Evolutionary conservation across 2,329 filamentous ascomycete species (phyloP), one percentile per base, ranked within the genome.

Genomic region (Phialocephala sp.): DNA sequence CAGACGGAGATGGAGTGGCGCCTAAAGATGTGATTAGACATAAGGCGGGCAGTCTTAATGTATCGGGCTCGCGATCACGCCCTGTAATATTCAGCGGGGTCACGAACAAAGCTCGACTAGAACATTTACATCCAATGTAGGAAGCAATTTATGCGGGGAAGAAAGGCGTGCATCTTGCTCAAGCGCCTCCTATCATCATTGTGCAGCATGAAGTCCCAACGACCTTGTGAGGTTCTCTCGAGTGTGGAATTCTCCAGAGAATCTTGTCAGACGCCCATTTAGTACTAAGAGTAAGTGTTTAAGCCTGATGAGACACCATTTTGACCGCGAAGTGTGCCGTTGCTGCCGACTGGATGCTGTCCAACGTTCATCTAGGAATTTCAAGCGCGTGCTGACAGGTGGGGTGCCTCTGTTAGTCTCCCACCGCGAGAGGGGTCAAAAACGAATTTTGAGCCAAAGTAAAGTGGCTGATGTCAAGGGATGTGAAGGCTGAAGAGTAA

Each of bases 401-500:
- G 60, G 68, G 68, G 66, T 65, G 14, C 22, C 15, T 47, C 36
- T 61, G 24, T 39, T 57, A 37, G 56, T 52, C 52, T 55, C 58
- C 59, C 27, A 54, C 45, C 35, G 58, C 45, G 52, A 68, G 68
- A 65, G 64, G 64, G 66, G 62, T 60, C 35, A 27, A 63, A 39
- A 22, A 37, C 11, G 56, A 47, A 60, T 60, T 45, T 69, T 58
- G 60, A 68, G 59, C 65, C 60, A 61, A 65, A 58, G 36, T 50
- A 37, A 58, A 63, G 65, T 69, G 66, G 65, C 66, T 69, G 60
- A 66, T 65, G 43, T 60, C 60, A 59, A 68, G 65, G 66, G 60
- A 64, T 39, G 60, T 66, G 57, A 71, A 67, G 67, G 66, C 69
- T 71, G 73, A 69, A 69, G 39, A 63, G 71, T 74, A 73, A 75